Evolutionary conservation across 2,329 filamentous ascomycete genomes (phyloP), one percentile per base, ranked within the genome.

Genomic region (Botrytis squamosa): DNA sequence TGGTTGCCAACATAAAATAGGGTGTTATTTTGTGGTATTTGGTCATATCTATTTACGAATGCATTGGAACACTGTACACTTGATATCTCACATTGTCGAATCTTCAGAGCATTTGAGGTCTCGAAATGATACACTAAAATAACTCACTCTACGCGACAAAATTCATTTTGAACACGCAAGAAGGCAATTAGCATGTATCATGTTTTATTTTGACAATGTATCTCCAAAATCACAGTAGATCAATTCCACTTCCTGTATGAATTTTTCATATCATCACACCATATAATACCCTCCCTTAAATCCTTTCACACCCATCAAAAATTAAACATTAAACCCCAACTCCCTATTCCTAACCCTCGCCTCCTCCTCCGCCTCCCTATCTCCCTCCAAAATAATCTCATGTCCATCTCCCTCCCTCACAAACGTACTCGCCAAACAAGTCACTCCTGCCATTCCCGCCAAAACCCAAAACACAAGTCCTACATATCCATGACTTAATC

Each of bases 301-400:
- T 36, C 36, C 46, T 2, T 22, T 40, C 42, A 52, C 14, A 2
- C 49, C 14, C 44, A 64, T 4, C 68, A 67, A 29, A 4, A 5
- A 40, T 72, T 36, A 72, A 29, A 60, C 71, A 68, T 60, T 33
- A 64, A 57, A 70, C 36, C 66, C 71, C 57, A 79, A 74, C 38
- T 72, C 68, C 44, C 73, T 74, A 75, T 79, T 80, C 59, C 74
- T 75, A 36, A 36, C 60, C 16, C 76, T 76, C 7, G 78, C 78
- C 69, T 80, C 79, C 16, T 74, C 79, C 49, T 81, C 80, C 1
- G 83, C 84, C 46, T 87, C 86, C 42, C 88, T 85, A 75, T 91
- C 90, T 0, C 89, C 90, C 42, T 90, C 88, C 2, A 92, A 80
- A 84, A 89, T 85, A 64, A 92, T 88, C 80, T 91, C 90, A 79